Evolutionary conservation across 1,284 basidiomycete genomes (phyloP).

Genomic region (Ustilago loliicola): DNA sequence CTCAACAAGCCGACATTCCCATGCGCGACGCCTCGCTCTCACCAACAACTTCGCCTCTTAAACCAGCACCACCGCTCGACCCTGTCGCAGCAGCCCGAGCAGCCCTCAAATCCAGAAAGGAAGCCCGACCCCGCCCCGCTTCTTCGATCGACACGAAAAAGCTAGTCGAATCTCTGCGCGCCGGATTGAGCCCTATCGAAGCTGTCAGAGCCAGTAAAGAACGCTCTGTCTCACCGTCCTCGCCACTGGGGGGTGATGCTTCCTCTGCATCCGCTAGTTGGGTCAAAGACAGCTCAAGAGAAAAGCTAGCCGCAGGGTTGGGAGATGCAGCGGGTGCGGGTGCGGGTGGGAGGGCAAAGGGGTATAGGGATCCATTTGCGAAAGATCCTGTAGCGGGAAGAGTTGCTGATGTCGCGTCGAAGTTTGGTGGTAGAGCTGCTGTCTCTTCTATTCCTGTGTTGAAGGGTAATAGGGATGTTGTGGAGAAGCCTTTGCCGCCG

Average conservation of each 20-base stretch:
- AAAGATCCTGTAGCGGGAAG: slow-evolving; percentile 57
- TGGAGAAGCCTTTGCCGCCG: slow-evolving; percentile 16
- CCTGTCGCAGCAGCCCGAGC: slow-evolving; percentile 38
- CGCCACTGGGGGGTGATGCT: not conserved
- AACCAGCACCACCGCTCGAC: slow-evolving; percentile 20
- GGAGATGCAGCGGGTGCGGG: not conserved
- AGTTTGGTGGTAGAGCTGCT: slow-evolving; percentile 48
- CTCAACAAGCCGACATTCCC: slow-evolving; percentile 3
- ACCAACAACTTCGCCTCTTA: not conserved
- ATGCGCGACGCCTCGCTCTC: slow-evolving; percentile 24
- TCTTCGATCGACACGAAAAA: slow-evolving; percentile 46
- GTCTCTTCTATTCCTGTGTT: not conserved
- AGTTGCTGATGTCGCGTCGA: slow-evolving; percentile 55
- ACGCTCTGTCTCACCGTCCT: not conserved
- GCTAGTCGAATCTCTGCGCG: slow-evolving; percentile 45
- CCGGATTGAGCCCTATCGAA: slow-evolving; percentile 37
- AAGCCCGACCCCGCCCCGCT: slow-evolving; percentile 8
- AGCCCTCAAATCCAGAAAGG: slow-evolving; percentile 33
- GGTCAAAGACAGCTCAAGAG: not conserved
- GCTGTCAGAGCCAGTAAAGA: slow-evolving; percentile 45
- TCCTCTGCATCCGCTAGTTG: not conserved
- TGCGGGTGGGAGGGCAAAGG: not conserved
- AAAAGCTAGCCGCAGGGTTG: not conserved
- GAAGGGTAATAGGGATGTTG: not conserved
- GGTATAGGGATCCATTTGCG: slow-evolving; percentile 52